Conservation (phyloP, 2,329 filamentous ascomycete genomes). For the Botrytis fragariae region DNA sequence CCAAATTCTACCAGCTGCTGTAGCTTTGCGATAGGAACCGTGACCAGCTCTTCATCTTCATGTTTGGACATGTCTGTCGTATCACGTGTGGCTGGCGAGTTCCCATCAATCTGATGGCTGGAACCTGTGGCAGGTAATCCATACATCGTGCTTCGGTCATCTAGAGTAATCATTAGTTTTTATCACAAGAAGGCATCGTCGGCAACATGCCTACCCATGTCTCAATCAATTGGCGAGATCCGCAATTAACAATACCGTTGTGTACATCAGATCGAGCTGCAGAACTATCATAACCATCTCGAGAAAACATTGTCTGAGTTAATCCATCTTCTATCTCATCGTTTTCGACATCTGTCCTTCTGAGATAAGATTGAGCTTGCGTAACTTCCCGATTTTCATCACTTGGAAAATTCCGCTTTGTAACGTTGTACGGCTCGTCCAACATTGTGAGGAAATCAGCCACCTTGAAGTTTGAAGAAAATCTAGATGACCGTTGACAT, state of each 20-base stretch:
- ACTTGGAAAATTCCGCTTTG: neutral
- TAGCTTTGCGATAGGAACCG: slow-evolving; percentile 4
- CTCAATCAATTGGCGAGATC: neutral
- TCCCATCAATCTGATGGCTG: neutral
- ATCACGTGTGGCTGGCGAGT: neutral
- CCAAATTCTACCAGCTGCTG: slow-evolving; percentile 9
- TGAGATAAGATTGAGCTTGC: neutral
- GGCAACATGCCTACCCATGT: neutral
- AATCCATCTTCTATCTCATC: neutral
- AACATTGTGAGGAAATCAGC: neutral
- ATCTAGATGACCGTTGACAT: neutral
- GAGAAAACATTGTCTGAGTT: neutral
- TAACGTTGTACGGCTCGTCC: neutral
- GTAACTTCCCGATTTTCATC: neutral
- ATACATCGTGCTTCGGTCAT: neutral
- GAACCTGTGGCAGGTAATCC: neutral
- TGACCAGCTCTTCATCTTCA: slow-evolving; percentile 8
- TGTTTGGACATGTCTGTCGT: neutral
- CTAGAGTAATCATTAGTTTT: neutral
- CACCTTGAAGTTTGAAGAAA: too few species aligned
- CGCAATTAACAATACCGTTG: neutral
- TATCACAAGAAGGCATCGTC: neutral
- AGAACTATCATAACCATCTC: neutral
- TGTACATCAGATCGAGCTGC: too few species aligned
- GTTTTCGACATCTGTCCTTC: neutral